phyloP scores from a whole-genome alignment of 352 stramenopile genomes.

The Aphanomyces stellatus region DNA sequence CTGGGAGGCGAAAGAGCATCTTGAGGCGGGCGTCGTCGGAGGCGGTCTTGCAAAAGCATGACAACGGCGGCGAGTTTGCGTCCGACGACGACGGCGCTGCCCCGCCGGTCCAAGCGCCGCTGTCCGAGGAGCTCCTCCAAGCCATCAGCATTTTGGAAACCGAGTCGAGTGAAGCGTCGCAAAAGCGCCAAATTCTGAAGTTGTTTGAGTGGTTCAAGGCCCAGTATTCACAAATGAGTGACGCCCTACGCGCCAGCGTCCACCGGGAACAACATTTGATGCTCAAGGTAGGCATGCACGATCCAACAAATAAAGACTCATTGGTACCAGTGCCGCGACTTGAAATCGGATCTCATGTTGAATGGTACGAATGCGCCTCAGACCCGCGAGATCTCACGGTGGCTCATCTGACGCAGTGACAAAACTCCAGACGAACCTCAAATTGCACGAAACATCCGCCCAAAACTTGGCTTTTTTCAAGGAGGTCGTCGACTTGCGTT shows the following conservation, averaged over 20 bases:
- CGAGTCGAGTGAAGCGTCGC: slow-evolving; percentile 1
- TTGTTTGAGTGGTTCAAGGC: slow-evolving; percentile 16
- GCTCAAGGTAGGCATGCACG: background rate
- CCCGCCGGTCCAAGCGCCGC: too few relatives aligned
- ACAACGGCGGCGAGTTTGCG: too few relatives aligned
- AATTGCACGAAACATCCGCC: background rate
- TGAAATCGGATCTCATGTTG: slow-evolving; percentile 1
- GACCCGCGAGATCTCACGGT: too few relatives aligned
- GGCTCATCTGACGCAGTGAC: too few relatives aligned
- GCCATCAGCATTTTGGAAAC: background rate
- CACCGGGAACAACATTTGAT: background rate
- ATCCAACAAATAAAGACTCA: background rate
- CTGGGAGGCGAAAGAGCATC: too few relatives aligned
- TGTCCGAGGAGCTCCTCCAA: slow-evolving; percentile 1
- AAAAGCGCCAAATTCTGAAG: slow-evolving; percentile 15
- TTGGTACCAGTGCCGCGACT: slow-evolving; percentile 3
- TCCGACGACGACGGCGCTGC: too few relatives aligned
- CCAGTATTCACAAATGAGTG: background rate
- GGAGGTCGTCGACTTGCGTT: slow-evolving; percentile 11
- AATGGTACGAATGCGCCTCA: background rate
- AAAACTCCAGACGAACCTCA: slow-evolving; percentile 1
- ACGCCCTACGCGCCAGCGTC: background rate
- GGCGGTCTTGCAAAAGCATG: too few relatives aligned
- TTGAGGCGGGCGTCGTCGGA: too few relatives aligned
- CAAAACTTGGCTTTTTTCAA: slow-evolving; percentile 13